These are phyloP conservation scores for Colletotrichum scovillei DNA, from an alignment of 2,329 filamentous ascomycete genomes.

Conservation along the genomic window DNA sequence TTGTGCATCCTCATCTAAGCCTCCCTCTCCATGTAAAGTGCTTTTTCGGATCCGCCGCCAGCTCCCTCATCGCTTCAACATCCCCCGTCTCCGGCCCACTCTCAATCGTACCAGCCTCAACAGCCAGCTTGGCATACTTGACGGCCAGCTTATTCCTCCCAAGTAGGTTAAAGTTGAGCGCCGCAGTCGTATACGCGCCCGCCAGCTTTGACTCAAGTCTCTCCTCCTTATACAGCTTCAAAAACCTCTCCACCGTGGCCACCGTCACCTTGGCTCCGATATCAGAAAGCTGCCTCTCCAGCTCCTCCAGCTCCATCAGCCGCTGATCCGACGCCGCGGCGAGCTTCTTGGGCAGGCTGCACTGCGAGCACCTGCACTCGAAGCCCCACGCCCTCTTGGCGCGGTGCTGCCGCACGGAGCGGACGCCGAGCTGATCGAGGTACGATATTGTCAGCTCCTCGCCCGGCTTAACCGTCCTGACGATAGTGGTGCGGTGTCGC, in stretches of 20 bases:
- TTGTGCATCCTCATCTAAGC: neutral
- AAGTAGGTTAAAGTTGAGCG: constrained; percentile 50
- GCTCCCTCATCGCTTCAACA: constrained; percentile 29
- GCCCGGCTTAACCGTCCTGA: constrained; percentile 50
- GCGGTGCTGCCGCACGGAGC: constrained; percentile 41
- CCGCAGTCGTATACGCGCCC: constrained; percentile 51
- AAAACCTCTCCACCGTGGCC: constrained; percentile 49
- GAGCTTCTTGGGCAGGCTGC: constrained; percentile 42
- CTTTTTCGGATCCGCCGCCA: constrained; percentile 32
- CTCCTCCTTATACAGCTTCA: constrained; percentile 53
- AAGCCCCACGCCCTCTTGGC: constrained; percentile 53
- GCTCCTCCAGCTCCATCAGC: constrained; percentile 45
- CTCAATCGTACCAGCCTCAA: constrained; percentile 48
- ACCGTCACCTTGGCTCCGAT: constrained; percentile 39
- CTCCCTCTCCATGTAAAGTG: constrained; percentile 37
- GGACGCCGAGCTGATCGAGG: constrained; percentile 46
- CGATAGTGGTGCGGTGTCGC: constrained; percentile 51
- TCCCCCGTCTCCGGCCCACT: constrained; percentile 26
- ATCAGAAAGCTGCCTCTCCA: constrained; percentile 41
- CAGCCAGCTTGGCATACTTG: constrained; percentile 50
- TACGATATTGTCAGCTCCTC: constrained; percentile 58
- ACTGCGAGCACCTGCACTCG: constrained; percentile 52
- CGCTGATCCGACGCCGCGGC: constrained; percentile 49
- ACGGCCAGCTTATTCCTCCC: constrained; percentile 51
- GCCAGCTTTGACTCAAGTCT: constrained; percentile 47